A percentile compares a stretch with the other conserved stretches of the same genome.
These are phyloP conservation scores for Zygosaccharomyces pseudobailii DNA, from an alignment of 1,139 yeast species.

Conservation along the genomic window DNA sequence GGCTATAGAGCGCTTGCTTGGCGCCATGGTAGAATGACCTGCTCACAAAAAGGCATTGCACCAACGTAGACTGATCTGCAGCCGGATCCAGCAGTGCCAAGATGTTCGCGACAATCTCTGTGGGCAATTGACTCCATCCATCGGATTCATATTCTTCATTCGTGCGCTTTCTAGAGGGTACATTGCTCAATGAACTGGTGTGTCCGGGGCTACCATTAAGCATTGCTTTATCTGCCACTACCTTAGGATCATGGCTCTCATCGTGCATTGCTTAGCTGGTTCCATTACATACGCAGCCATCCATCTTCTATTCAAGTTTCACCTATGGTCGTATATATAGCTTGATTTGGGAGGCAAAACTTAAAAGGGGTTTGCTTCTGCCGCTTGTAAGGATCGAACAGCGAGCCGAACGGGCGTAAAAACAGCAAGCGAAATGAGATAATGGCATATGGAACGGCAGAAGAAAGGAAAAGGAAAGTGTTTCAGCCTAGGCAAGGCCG, in stretches of 20 bases:
- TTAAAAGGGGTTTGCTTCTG: conserved; percentile 5
- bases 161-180: neutral
- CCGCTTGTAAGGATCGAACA: conserved; percentile 2
- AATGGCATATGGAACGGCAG: neutral
- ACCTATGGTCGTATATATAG: neutral
- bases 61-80: conserved; percentile 34
- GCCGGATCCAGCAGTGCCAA: conserved; percentile 16
- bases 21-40: conserved; percentile 48
- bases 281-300: conserved; percentile 9
- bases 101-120: conserved; percentile 27
- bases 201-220: neutral
- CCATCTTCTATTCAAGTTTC: conserved; percentile 1
- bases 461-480: neutral
- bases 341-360: neutral
- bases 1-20: conserved; percentile 49
- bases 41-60: conserved; percentile 47
- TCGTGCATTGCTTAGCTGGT: conserved; percentile 10
- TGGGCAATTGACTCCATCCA: conserved; percentile 21
- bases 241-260: conserved; percentile 5
- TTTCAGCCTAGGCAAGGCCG: neutral
- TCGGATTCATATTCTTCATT: conserved; percentile 11
- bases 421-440: neutral
- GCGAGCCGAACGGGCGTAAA: neutral
- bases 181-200: neutral
- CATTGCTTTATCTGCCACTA: conserved; percentile 4